Evolutionary conservation across 768 basidiomycete species (phyloP).

Genomic region (Mycena filopes): DNA sequence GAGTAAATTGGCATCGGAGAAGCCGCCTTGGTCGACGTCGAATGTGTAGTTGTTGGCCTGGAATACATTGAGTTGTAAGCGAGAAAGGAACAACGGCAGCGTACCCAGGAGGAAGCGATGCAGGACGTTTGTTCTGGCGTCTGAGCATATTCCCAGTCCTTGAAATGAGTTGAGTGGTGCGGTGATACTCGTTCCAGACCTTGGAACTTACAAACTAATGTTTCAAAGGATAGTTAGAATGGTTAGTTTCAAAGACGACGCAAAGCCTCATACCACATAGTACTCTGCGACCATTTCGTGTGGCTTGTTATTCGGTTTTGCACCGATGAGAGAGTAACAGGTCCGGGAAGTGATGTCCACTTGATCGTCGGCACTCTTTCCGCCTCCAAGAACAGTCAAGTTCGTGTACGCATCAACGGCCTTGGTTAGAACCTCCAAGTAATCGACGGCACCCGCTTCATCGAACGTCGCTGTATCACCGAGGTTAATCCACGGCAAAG

Average conservation of each 20-base stretch:
- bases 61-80: background rate
- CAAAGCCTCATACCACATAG: conserved; percentile 52
- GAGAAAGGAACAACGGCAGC: conserved; percentile 12
- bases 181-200: too few species aligned
- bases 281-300: conserved; percentile 68
- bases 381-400: conserved; percentile 57
- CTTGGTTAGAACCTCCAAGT: conserved; percentile 53
- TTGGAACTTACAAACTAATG: conserved; percentile 5
- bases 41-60: conserved; percentile 75
- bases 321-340: conserved; percentile 63
- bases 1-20: conserved; percentile 63
- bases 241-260: background rate
- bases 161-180: background rate
- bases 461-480: conserved; percentile 55
- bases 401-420: conserved; percentile 52
- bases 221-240: background rate
- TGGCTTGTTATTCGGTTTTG: conserved; percentile 53
- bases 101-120: conserved; percentile 73
- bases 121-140: conserved; percentile 72
- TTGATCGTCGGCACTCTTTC: conserved; percentile 53
- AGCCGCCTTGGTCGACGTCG: conserved; percentile 63
- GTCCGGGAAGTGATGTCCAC: conserved; percentile 66
- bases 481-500: background rate
- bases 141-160: conserved; percentile 58
- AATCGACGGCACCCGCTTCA: conserved; percentile 59